Evolutionary conservation across 768 basidiomycete genomes (phyloP), one percentile per base, ranked within the genome.

Genomic region (Tricholoma bakamatsutake): DNA sequence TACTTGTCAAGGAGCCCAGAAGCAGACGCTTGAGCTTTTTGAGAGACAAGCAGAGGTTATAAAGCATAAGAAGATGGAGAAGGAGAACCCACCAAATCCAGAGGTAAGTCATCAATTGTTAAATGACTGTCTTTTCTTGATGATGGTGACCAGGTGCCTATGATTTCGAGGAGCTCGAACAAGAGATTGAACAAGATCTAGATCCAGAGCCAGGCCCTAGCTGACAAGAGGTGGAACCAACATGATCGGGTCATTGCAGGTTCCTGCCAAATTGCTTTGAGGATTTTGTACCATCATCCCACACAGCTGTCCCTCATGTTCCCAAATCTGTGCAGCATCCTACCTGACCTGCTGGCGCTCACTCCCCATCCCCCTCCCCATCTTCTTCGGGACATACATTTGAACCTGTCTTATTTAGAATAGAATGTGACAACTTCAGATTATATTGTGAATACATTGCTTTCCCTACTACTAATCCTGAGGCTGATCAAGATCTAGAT

Each of bases 371-470:
- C 17, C 42, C 57, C 39, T 18, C 56, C 49, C 24, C n/a, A n/a
- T n/a, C n/a, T n/a, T n/a, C 46, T 24, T 17, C 17, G 53, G 45
- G 28, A 31, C 47, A 37, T 10, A 49, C 53, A 45, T 18, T 18
- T 43, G 42, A 43, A 43, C 51, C 37, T 55, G 45, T 50, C 10
- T 31, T 30, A 5, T 40, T 60, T 15, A 52, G 50, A 52, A 68
- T 61, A 1, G 51, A 61, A 34, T 61, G 62, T 5, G 61, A 67
- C 50, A 31, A 52, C 1, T 59, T 61, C 47, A 62, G 66, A 0
- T 48, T 67, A 7, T 69, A 64, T 53, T 59, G 59, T 10, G 55
- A 62, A 10, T 69, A 64, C 50, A 47, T 56, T 3, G 24, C 48
- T 27, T 30, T n/a, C 47, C 27, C 27, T 12, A 48, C 27, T 13